These are phyloP conservation scores for Saccharomycopsis babjevae DNA, from an alignment of 805 yeast species.

Conservation along the genomic window DNA sequence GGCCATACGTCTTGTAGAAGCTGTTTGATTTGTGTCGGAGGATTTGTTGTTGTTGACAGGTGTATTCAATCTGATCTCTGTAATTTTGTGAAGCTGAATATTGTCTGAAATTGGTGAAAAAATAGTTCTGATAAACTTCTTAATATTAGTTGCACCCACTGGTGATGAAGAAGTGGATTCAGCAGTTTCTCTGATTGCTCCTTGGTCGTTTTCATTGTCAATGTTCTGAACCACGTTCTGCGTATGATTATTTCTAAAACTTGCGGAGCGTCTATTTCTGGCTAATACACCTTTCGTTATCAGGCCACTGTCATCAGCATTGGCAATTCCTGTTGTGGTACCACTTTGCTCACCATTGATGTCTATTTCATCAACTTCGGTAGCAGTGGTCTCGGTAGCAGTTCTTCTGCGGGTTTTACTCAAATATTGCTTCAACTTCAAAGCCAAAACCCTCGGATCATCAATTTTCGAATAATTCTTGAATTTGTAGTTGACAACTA, in stretches of 20 bases:
- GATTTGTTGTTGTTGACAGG: conserved; percentile 6
- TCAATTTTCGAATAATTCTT: neutral
- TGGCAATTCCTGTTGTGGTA: neutral
- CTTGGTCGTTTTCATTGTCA: neutral
- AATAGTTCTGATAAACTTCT: neutral
- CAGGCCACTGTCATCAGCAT: neutral
- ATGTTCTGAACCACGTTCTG: neutral
- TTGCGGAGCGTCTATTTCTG: neutral
- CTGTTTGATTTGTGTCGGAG: neutral
- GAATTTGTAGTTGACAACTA: neutral
- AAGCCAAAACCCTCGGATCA: neutral
- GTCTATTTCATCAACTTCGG: neutral
- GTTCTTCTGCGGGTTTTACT: too few species aligned
- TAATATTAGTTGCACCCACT: neutral
- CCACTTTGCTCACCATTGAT: neutral
- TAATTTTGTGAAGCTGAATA: conserved; percentile 12
- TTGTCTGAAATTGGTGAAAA: neutral
- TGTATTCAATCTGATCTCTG: conserved; percentile 13
- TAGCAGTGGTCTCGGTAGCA: neutral
- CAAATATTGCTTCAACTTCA: neutral
- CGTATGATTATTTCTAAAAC: neutral
- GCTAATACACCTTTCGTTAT: neutral
- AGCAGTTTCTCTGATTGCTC: neutral
- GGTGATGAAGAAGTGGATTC: neutral
- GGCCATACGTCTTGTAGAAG: neutral